Conservation (phyloP, 2,329 filamentous ascomycete genomes). For the Monascus ruber region DNA sequence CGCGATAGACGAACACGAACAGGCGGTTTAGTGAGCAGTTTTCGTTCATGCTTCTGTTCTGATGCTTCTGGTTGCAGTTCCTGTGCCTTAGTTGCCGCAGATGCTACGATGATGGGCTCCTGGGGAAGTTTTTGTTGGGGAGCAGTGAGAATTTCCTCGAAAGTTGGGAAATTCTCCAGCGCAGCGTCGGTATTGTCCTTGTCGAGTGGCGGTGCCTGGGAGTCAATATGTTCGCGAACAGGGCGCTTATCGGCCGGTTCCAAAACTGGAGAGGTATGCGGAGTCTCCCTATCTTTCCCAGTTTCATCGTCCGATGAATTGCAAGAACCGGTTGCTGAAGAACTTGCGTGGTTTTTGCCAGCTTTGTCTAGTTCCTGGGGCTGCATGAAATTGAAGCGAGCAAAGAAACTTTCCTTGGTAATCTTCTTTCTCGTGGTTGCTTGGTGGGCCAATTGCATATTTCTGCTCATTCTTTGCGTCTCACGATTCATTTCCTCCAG, state of each 20-base stretch:
- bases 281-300: slow-evolving; percentile 45
- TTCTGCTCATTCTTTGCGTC: slow-evolving; percentile 80
- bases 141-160: slow-evolving; percentile 25
- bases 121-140: slow-evolving; percentile 11
- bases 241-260: slow-evolving; percentile 10
- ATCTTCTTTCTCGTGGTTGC: slow-evolving; percentile 87
- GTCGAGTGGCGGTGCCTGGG: not conserved
- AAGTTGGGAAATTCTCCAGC: slow-evolving; percentile 26
- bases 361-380: slow-evolving; percentile 20
- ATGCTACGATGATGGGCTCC: slow-evolving; percentile 1
- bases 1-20: slow-evolving; percentile 32
- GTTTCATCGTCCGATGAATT: slow-evolving; percentile 33
- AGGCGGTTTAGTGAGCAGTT: slow-evolving; percentile 17
- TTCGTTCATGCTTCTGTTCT: slow-evolving; percentile 11
- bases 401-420: slow-evolving; percentile 68
- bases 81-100: slow-evolving; percentile 6
- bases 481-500: slow-evolving; percentile 90
- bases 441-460: slow-evolving; percentile 83
- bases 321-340: slow-evolving; percentile 41
- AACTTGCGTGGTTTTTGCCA: slow-evolving; percentile 13
- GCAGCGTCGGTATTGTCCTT: slow-evolving; percentile 11
- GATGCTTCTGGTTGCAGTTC: slow-evolving; percentile 11
- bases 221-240: not conserved
- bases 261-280: slow-evolving; percentile 55
- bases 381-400: slow-evolving; percentile 64